A percentile compares a stretch with the other conserved stretches of the same genome.
Evolutionary conservation across 176 grass and related monocot species (phyloP).

Genomic region (Paspalum notatum): DNA sequence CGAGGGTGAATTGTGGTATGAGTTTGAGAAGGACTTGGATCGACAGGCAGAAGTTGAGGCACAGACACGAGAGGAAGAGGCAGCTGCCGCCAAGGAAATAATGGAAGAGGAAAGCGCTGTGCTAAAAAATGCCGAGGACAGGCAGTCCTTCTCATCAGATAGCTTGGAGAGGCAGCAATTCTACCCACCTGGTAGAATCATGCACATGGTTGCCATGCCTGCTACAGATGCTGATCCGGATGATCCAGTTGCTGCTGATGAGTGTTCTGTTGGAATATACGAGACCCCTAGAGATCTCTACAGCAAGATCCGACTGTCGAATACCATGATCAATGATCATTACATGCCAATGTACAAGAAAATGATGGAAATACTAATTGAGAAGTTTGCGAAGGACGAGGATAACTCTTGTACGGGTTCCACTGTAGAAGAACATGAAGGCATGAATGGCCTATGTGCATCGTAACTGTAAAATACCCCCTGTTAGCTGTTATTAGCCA

Average conservation of each 20-base stretch:
- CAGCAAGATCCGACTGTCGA: conserved; percentile 88
- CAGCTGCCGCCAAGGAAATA: conserved; percentile 65
- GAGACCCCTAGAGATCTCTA: conserved; percentile 82
- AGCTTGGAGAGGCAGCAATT: conserved; percentile 73
- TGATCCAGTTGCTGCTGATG: conserved; percentile 47
- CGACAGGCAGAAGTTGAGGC: conserved; percentile 54
- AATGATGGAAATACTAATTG: conserved; percentile 93
- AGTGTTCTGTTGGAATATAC: conserved; percentile 74
- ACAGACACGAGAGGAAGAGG: conserved; percentile 57
- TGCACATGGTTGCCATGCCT: conserved; percentile 92
- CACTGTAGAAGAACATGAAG: conserved; percentile 33
- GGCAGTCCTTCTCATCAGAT: conserved; percentile 56
- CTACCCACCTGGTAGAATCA: conserved; percentile 92
- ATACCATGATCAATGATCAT: conserved; percentile 98
- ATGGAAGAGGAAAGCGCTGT: conserved; percentile 63
- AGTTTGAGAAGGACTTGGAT: conserved; percentile 83
- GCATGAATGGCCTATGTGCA: conserved; percentile 39
- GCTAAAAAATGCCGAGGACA: conserved; percentile 54
- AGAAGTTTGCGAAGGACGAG: conserved; percentile 76
- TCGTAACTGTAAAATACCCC: conserved; percentile 39
- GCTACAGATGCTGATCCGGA: conserved; percentile 45
- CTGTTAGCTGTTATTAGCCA: conserved; percentile 17
- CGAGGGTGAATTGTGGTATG: conserved; percentile 77
- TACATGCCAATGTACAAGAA: conserved; percentile 99
- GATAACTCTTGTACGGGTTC: conserved; percentile 65